phyloP scores from a whole-genome alignment of 495 filamentous ascomycete species.

The Penicillium flavigenum region DNA sequence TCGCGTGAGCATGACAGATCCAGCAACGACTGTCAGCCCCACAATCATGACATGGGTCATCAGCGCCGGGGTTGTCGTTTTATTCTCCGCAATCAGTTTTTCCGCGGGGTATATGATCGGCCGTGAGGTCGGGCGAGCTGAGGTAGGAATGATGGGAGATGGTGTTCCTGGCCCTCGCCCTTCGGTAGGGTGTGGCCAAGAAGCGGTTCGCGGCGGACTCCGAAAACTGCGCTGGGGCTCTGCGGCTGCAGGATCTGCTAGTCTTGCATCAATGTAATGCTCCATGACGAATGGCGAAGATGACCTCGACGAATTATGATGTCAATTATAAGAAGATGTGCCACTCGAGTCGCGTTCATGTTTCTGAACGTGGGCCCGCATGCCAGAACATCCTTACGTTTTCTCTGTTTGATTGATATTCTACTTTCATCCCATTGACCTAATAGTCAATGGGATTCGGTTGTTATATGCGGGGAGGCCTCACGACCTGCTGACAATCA shows the following conservation, averaged over 20 bases:
- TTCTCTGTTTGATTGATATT: neutral
- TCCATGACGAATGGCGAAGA: slow-evolving; percentile 1
- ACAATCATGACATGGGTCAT: slow-evolving; percentile 90
- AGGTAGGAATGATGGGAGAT: slow-evolving; percentile 48
- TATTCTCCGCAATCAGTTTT: slow-evolving; percentile 89
- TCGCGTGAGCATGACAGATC: slow-evolving; percentile 33
- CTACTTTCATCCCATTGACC: neutral
- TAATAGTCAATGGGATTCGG: neutral
- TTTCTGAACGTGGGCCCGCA: neutral
- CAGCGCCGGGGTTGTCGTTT: slow-evolving; percentile 85
- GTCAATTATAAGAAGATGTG: neutral
- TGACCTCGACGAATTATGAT: slow-evolving; percentile 7
- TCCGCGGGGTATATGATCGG: slow-evolving; percentile 90
- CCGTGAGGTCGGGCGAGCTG: slow-evolving; percentile 71
- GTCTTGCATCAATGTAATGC: slow-evolving; percentile 30
- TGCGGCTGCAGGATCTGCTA: slow-evolving; percentile 38
- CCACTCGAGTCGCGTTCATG: neutral
- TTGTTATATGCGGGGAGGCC: neutral
- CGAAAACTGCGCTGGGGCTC: slow-evolving; percentile 47
- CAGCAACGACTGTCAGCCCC: slow-evolving; percentile 44
- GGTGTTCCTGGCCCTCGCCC: slow-evolving; percentile 32
- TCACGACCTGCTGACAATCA: neutral
- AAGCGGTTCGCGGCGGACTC: slow-evolving; percentile 45
- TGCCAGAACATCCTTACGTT: neutral
- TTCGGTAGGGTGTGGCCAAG: slow-evolving; percentile 42